phyloP scores from a whole-genome alignment of 2,329 filamentous ascomycete genomes.

The Tetracladium maxilliforme region DNA sequence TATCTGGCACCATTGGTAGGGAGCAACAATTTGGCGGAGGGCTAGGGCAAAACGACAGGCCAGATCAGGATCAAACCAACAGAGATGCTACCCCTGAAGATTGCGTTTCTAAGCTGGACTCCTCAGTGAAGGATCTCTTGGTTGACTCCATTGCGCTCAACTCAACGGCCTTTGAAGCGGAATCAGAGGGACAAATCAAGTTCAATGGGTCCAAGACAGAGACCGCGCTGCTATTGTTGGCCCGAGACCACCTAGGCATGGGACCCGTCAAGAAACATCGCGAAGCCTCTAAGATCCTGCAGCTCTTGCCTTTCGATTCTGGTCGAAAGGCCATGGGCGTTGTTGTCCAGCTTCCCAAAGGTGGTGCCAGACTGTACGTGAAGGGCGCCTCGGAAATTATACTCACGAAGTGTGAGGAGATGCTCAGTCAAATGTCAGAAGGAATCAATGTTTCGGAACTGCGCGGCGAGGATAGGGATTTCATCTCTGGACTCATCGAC shows the following conservation, averaged over 20 bases:
- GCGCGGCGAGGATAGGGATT: constrained; percentile 38
- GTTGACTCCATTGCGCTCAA: constrained; percentile 53
- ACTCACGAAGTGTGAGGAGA: constrained; percentile 37
- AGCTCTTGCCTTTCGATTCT: constrained; percentile 25
- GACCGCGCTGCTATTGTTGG: constrained; percentile 58
- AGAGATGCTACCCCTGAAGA: not conserved
- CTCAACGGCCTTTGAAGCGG: constrained; percentile 55
- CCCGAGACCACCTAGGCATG: constrained; percentile 50
- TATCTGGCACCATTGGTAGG: constrained; percentile 53
- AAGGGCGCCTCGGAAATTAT: constrained; percentile 54
- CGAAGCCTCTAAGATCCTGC: constrained; percentile 40
- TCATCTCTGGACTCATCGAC: constrained; percentile 37
- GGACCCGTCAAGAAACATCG: constrained; percentile 44
- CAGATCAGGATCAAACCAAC: constrained; percentile 2
- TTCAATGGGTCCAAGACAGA: constrained; percentile 71
- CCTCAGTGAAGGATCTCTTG: constrained; percentile 23
- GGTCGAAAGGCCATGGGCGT: constrained; percentile 50
- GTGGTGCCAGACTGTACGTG: constrained; percentile 39
- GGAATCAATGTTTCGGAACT: constrained; percentile 31
- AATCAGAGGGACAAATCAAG: constrained; percentile 37
- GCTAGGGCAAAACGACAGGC: constrained; percentile 8
- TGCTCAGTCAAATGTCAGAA: too few relatives aligned
- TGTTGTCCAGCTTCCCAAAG: constrained; percentile 34
- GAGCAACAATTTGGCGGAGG: constrained; percentile 35
- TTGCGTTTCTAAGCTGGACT: constrained; percentile 5